Conservation (phyloP, 2,329 filamentous ascomycete species). For the Sphaerulina musiva region DNA sequence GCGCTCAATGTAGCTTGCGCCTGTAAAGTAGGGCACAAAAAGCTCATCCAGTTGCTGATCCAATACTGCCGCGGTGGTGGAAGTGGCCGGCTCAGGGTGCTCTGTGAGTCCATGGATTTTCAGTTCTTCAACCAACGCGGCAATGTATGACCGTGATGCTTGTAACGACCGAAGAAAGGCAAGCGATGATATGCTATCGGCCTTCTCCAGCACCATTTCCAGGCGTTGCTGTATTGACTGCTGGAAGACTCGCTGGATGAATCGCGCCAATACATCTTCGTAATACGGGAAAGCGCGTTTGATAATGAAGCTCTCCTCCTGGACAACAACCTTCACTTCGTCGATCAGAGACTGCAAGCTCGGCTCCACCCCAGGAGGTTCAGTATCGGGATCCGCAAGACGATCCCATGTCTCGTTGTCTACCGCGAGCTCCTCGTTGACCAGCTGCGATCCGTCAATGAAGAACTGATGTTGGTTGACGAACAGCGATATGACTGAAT, state of each 20-base stretch:
- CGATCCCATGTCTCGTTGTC: slow-evolving; percentile 77
- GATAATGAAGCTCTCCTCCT: slow-evolving; percentile 95
- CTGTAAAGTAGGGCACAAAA: slow-evolving; percentile 60
- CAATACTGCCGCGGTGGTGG: slow-evolving; percentile 67
- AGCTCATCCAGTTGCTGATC: slow-evolving; percentile 63
- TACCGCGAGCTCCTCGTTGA: slow-evolving; percentile 73
- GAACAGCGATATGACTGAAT: slow-evolving; percentile 90
- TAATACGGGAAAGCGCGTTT: slow-evolving; percentile 94
- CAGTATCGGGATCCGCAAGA: slow-evolving; percentile 86
- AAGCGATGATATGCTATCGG: slow-evolving; percentile 80
- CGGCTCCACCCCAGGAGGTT: slow-evolving; percentile 83
- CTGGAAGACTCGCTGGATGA: slow-evolving; percentile 92
- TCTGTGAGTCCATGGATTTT: slow-evolving; percentile 93
- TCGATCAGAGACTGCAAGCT: slow-evolving; percentile 87
- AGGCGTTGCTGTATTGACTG: slow-evolving; percentile 95
- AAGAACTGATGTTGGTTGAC: slow-evolving; percentile 99
- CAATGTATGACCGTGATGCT: slow-evolving; percentile 83
- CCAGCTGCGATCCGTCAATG: slow-evolving; percentile 87
- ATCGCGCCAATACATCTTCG: slow-evolving; percentile 86
- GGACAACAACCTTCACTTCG: slow-evolving; percentile 90
- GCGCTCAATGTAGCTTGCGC: slow-evolving; percentile 59
- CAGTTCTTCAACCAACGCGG: slow-evolving; percentile 79
- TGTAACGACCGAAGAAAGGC: slow-evolving; percentile 88
- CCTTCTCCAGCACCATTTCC: slow-evolving; percentile 93
- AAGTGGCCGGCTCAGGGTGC: slow-evolving; percentile 83